Base-by-base conservation (phyloP, 2,329 filamentous ascomycete species). In the Xylariaceae sp. region DNA sequence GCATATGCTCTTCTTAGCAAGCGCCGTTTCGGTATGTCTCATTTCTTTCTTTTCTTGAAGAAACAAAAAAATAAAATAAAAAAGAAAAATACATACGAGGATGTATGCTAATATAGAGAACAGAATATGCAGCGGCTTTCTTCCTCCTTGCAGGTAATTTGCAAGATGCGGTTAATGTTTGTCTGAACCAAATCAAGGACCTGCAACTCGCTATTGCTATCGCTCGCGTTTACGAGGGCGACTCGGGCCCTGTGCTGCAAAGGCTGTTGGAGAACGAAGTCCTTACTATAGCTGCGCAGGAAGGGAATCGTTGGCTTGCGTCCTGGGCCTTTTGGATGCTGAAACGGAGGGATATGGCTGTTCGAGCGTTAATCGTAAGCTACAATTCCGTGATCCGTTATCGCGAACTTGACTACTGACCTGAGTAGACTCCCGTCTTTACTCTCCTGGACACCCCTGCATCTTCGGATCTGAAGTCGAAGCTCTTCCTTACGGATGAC, bases 291-390 rank as follows among this genome's bases (percentile, higher is more conserved):
- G 94, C 94, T 19, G 84, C 88, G 0, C 80, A 84, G 41, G 85
- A 92, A 60, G 90, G 90, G 2, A 92, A 99, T 67, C 81, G 92
- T 54, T 99, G 94, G 92, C 81, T 96, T 55, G 89, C 91, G 8
- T 94, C 88, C 0, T 99, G 94, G 94, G 89, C 89, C 2, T 96
- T 96, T 68, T 95, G 90, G 87, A 89, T 96, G 79, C 78, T 97
- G 4, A 84, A 84, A 39, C 81, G 88, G 59, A 83, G 86, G 57
- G 88, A 95, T 62, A 88, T 91, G 77, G 88, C 92, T 4, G 90
- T 96, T 5, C 83, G 89, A 50, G 84, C 87, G 5, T 76, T 99
- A 3, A 87, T 95, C 62, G 87, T 90, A 73, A 76, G 85, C 73
- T 34, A 11, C 31, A 29, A 26, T 9, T 26, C 19, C n/a, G 34